These are phyloP conservation scores for Pseudogymnoascus sp. DNA, from an alignment of 2,329 filamentous ascomycete species.

Conservation along the genomic window DNA sequence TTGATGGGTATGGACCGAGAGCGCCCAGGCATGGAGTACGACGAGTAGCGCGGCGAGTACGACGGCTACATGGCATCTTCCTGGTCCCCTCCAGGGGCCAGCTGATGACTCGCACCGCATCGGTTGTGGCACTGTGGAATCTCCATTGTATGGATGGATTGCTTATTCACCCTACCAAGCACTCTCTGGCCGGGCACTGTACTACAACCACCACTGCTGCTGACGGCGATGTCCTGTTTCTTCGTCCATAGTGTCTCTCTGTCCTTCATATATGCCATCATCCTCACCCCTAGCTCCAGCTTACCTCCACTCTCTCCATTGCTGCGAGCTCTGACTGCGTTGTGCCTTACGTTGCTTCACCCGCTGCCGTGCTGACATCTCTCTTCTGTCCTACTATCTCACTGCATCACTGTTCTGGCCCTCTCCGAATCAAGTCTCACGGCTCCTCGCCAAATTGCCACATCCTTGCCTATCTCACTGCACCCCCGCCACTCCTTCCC, in stretches of 20 bases:
- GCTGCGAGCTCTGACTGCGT: neutral
- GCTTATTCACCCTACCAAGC: neutral
- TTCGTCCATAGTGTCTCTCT: neutral
- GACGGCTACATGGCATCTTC: neutral
- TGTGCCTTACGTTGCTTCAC: neutral
- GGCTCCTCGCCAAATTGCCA: neutral
- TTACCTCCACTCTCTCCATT: neutral
- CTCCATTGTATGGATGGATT: neutral
- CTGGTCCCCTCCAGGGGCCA: neutral
- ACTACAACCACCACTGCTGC: neutral
- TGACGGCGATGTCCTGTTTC: neutral
- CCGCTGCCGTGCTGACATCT: neutral
- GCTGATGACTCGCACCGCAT: slow-evolving; percentile 2
- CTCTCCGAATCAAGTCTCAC: slow-evolving; percentile 1
- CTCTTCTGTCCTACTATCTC: neutral
- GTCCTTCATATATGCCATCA: neutral
- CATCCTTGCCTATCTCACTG: neutral
- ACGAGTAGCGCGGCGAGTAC: neutral
- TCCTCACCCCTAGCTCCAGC: too few relatives aligned
- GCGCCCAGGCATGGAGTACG: neutral
- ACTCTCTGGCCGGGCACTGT: neutral
- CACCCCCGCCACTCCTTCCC: neutral
- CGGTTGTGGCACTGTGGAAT: neutral
- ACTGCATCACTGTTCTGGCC: neutral
- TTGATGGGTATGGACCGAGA: neutral